These are phyloP conservation scores for Clitopilus passeckerianus DNA, from an alignment of 768 basidiomycete genomes.

Conservation along the genomic window DNA sequence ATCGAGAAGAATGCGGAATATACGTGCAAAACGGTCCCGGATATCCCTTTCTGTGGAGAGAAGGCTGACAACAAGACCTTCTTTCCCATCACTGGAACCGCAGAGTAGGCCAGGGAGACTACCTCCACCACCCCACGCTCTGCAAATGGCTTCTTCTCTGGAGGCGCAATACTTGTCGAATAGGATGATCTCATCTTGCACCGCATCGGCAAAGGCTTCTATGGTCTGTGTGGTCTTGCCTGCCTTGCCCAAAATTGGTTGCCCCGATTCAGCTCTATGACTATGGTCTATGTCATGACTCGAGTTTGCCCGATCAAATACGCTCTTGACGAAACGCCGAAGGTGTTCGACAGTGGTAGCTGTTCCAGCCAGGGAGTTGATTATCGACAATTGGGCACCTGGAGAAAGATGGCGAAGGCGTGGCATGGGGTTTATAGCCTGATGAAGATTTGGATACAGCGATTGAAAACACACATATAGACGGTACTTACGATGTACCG, in stretches of 20 bases:
- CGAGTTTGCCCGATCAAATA: slow-evolving; percentile 32
- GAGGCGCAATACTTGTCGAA: slow-evolving; percentile 71
- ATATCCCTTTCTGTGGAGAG: slow-evolving; percentile 59
- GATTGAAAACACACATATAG: background rate
- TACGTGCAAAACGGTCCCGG: slow-evolving; percentile 49
- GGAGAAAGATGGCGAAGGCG: slow-evolving; percentile 65
- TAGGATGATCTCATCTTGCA: slow-evolving; percentile 50
- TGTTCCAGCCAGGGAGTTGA: slow-evolving; percentile 49
- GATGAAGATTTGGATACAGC: background rate
- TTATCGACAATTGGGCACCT: slow-evolving; percentile 59
- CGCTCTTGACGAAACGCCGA: slow-evolving; percentile 50
- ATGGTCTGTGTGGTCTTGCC: slow-evolving; percentile 48
- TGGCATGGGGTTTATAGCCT: slow-evolving; percentile 52
- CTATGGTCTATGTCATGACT: slow-evolving; percentile 6
- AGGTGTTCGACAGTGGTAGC: slow-evolving; percentile 62
- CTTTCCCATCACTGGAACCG: slow-evolving; percentile 20
- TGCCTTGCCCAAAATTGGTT: slow-evolving; percentile 8
- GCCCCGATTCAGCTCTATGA: slow-evolving; percentile 7
- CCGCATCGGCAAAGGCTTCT: slow-evolving; percentile 80
- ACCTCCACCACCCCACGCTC: slow-evolving; percentile 41
- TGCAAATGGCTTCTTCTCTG: slow-evolving; percentile 62
- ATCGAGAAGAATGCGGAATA: slow-evolving; percentile 51
- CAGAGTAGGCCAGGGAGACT: background rate
- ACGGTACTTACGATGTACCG: slow-evolving; percentile 13
- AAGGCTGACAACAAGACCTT: slow-evolving; percentile 56